Percentiles rank a stretch among this genome's conserved stretches.
phyloP scores from a whole-genome alignment of 1,284 basidiomycete genomes.

The Tylopilus sp. region DNA sequence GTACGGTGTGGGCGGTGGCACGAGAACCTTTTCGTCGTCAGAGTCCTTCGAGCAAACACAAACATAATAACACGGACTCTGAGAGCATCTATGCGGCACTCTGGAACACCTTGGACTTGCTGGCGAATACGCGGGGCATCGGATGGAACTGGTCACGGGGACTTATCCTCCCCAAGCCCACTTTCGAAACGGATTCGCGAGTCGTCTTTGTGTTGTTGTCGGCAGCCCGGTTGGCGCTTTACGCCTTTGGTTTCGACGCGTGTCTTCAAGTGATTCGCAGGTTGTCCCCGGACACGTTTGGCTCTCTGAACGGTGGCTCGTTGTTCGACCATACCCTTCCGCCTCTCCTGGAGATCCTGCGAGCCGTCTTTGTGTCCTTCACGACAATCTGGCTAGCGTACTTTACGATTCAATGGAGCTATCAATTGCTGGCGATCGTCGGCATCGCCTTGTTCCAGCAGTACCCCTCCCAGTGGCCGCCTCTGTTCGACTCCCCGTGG shows the following conservation, averaged over 20 bases:
- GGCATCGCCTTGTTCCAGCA: slow-evolving; percentile 36
- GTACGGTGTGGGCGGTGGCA: slow-evolving; percentile 18
- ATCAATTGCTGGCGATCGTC: slow-evolving; percentile 42
- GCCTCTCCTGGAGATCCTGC: slow-evolving; percentile 36
- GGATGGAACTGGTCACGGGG: slow-evolving; percentile 31
- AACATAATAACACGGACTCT: neutral
- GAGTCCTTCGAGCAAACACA: neutral
- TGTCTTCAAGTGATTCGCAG: slow-evolving; percentile 12
- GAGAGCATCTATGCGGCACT: slow-evolving; percentile 9
- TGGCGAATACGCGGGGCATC: slow-evolving; percentile 24
- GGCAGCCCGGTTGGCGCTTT: slow-evolving; percentile 1
- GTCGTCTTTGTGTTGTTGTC: slow-evolving; percentile 13
- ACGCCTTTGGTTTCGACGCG: slow-evolving; percentile 17
- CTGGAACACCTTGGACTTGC: slow-evolving; percentile 30
- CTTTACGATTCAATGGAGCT: slow-evolving; percentile 37
- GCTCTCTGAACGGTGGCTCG: slow-evolving; percentile 32
- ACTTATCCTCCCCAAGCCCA: slow-evolving; percentile 17
- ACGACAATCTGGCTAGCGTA: neutral
- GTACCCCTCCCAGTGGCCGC: slow-evolving; percentile 38
- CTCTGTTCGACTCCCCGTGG: slow-evolving; percentile 41
- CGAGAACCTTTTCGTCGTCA: slow-evolving; percentile 14
- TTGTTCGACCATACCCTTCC: slow-evolving; percentile 49
- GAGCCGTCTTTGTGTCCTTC: neutral
- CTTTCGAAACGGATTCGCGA: slow-evolving; percentile 16
- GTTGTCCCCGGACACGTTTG: slow-evolving; percentile 18